Base-by-base conservation (phyloP, 2,329 filamentous ascomycete genomes). In the Colletotrichum tanaceti region DNA sequence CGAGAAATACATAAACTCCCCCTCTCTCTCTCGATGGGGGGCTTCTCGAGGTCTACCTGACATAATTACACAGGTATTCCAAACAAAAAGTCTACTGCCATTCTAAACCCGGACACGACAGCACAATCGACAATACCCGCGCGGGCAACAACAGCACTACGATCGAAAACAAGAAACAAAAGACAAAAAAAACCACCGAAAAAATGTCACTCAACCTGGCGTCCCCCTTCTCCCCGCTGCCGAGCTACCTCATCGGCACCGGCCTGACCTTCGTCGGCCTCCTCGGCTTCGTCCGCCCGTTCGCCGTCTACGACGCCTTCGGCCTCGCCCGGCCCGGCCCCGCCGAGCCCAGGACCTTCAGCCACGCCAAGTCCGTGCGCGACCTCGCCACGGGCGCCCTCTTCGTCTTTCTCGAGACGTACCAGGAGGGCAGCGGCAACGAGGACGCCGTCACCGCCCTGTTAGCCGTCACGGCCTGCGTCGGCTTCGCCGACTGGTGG, bases 201-300 rank as follows among this genome's bases (percentile, higher is more conserved):
- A 4, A 7, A n/a, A 14, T 35, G 20, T 32, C 13, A 13, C 5
- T 52, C 13, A 46, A 41, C 32, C 44, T 67, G 22, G 11, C 59
- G 10, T 69, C 66, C 3, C 66, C 63, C 2, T 69, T 69, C 66
- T 69, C 66, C 9, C 63, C 66, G 0, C 7, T 58, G 9, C 66
- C 66, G 14, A 69, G 63, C 28, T 73, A 74, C 59, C 52, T 69
- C 32, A 70, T 73, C 46, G 73, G 73, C 52, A 73, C 77, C 13
- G 73, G 75, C 46, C 73, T 75, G 9, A 71, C 74, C 13, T 62
- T 70, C 57, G 28, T 63, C 61, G 65, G 58, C 59, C 55, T 72
- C 18, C 68, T 70, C 54, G 63, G 67, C 54, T 71, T 72, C 59
- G 54, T 62, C 28, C 60, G 65, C 11, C 68, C 71, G 14, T 46